phyloP scores from a whole-genome alignment of 1,284 basidiomycete genomes.

The Apiotrichum mycotoxinovorans region DNA sequence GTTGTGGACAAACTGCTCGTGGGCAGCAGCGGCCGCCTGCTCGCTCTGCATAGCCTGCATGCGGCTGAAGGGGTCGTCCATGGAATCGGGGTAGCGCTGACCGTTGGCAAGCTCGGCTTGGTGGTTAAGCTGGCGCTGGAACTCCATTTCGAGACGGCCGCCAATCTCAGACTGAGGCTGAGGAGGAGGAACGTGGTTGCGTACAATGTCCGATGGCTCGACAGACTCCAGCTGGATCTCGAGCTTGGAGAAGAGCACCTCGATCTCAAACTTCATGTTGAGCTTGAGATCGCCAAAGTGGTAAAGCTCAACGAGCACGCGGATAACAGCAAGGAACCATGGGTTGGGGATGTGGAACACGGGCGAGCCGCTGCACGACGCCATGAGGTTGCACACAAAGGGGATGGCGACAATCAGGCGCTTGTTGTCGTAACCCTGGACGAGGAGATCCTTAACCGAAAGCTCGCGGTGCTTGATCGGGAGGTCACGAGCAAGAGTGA shows the following conservation, averaged over 20 bases:
- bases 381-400: slow-evolving; percentile 96
- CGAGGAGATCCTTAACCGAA: slow-evolving; percentile 91
- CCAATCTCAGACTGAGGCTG: slow-evolving; percentile 39
- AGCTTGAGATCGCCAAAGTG: slow-evolving; percentile 95
- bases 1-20: slow-evolving; percentile 47
- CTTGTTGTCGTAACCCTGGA: slow-evolving; percentile 91
- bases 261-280: slow-evolving; percentile 98
- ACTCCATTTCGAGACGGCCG: slow-evolving; percentile 41
- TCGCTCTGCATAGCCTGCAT: slow-evolving; percentile 47
- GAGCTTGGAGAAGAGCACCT: slow-evolving; percentile 90
- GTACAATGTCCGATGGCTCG: slow-evolving; percentile 76
- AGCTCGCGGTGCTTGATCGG: slow-evolving; percentile 92
- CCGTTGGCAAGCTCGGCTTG: slow-evolving; percentile 17
- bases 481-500: slow-evolving; percentile 86
- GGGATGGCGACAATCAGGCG: slow-evolving; percentile 93
- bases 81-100: slow-evolving; percentile 29
- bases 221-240: slow-evolving; percentile 82
- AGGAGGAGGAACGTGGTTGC: slow-evolving; percentile 46
- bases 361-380: slow-evolving; percentile 80
- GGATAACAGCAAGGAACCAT: slow-evolving; percentile 94
- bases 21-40: slow-evolving; percentile 46
- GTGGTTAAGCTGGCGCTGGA: slow-evolving; percentile 37
- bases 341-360: slow-evolving; percentile 97
- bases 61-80: slow-evolving; percentile 38
- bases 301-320: slow-evolving; percentile 90